Conservation (phyloP, 768 basidiomycete genomes). For the Pleurotus giganteus region DNA sequence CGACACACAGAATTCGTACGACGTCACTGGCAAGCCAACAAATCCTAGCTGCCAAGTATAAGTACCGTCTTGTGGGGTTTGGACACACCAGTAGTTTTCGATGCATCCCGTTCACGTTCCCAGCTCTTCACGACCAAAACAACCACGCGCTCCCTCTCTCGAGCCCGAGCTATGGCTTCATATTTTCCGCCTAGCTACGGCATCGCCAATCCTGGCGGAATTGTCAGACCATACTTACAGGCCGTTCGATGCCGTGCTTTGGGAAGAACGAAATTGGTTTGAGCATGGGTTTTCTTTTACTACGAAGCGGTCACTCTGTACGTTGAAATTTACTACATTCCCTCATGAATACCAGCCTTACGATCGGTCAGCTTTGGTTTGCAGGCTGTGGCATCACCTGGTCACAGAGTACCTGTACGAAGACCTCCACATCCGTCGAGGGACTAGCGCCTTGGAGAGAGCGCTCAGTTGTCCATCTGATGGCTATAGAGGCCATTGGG, state of each 20-base stretch:
- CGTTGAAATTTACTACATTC: neutral
- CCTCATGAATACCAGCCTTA: neutral
- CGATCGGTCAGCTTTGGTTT: neutral
- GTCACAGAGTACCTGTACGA: neutral
- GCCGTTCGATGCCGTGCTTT: neutral
- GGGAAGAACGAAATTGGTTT: neutral
- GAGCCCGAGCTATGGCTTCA: slow-evolving; percentile 5
- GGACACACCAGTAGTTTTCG: neutral
- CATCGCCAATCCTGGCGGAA: neutral
- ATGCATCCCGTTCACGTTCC: neutral
- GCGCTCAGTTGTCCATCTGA: neutral
- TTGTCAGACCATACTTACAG: neutral
- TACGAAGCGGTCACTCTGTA: neutral
- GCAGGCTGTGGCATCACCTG: neutral
- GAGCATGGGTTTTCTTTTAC: neutral
- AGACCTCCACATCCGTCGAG: neutral
- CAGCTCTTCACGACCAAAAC: neutral
- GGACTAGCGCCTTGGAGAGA: neutral
- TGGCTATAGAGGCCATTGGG: neutral
- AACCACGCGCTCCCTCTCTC: neutral
- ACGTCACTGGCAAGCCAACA: too few species aligned
- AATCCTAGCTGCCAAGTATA: neutral
- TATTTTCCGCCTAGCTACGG: slow-evolving; percentile 5
- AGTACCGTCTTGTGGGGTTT: neutral
- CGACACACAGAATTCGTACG: too few species aligned